Percentiles rank a stretch among this genome's conserved stretches.
phyloP scores from a whole-genome alignment of 768 basidiomycete species.

The Clitopilus hobsonii region DNA sequence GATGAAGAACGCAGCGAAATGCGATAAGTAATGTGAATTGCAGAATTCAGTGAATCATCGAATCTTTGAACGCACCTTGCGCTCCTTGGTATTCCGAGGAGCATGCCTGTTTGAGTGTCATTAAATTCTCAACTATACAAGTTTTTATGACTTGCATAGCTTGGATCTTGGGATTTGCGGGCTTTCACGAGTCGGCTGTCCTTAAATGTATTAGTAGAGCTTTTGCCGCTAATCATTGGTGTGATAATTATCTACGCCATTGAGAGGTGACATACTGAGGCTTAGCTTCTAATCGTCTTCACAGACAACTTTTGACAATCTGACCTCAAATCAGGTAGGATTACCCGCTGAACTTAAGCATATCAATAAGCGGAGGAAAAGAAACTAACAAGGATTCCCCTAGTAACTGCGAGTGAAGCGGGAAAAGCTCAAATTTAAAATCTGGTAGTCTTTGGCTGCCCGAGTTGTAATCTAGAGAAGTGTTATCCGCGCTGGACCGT shows the following conservation, averaged over 20 bases:
- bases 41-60: constrained; percentile 80
- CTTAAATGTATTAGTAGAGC: constrained; percentile 9
- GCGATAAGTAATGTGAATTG: constrained; percentile 83
- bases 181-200: constrained; percentile 10
- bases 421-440: constrained; percentile 83
- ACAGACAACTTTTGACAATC: constrained; percentile 3
- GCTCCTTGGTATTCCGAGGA: constrained; percentile 69
- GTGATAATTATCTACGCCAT: constrained; percentile 7
- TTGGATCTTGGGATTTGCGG: constrained; percentile 17
- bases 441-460: constrained; percentile 58
- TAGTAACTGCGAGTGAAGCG: constrained; percentile 85
- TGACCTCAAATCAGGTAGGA: constrained; percentile 82
- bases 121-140: constrained; percentile 43
- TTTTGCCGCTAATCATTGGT: constrained; percentile 28
- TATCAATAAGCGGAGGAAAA: constrained; percentile 90
- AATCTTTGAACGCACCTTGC: constrained; percentile 83
- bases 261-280: not conserved
- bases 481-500: constrained; percentile 64
- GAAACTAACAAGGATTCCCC: constrained; percentile 89
- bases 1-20: constrained; percentile 80
- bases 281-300: not conserved
- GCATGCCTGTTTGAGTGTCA: constrained; percentile 78
- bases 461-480: constrained; percentile 82
- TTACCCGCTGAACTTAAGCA: constrained; percentile 86
- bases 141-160: constrained; percentile 63